Evolutionary conservation across 352 stramenopile species (phyloP).

Genomic region (Phytophthora uliginosa): DNA sequence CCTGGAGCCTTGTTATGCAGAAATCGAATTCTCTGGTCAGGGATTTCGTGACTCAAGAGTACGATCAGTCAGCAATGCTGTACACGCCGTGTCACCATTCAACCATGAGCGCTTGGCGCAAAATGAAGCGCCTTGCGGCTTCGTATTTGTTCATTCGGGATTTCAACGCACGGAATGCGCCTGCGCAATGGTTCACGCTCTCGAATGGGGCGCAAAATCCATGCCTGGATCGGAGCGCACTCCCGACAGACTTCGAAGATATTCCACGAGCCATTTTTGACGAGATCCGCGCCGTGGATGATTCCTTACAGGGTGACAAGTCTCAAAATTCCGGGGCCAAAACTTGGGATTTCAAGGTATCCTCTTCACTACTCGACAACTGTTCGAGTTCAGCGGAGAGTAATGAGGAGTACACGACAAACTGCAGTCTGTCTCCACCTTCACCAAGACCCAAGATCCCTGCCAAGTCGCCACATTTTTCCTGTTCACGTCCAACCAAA

Average conservation of each 20-base stretch:
- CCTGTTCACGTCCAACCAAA: neutral
- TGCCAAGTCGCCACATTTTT: slow-evolving; percentile 5
- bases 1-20: slow-evolving; percentile 24
- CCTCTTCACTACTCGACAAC: neutral
- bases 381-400: slow-evolving; percentile 6
- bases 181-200: slow-evolving; percentile 26
- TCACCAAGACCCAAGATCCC: slow-evolving; percentile 4
- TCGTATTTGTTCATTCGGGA: slow-evolving; percentile 34
- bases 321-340: neutral
- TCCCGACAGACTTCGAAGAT: slow-evolving; percentile 38
- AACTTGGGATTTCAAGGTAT: neutral
- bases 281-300: slow-evolving; percentile 24
- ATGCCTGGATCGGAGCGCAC: slow-evolving; percentile 18
- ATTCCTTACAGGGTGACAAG: neutral
- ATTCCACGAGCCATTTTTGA: slow-evolving; percentile 28
- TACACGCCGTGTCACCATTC: slow-evolving; percentile 29
- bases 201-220: slow-evolving; percentile 15
- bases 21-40: slow-evolving; percentile 4
- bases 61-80: slow-evolving; percentile 7
- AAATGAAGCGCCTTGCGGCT: slow-evolving; percentile 32
- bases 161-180: slow-evolving; percentile 16
- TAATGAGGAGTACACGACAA: neutral
- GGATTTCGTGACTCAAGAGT: slow-evolving; percentile 12
- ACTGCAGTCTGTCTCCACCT: neutral
- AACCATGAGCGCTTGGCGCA: slow-evolving; percentile 24